These are phyloP conservation scores for Ophidiomyces ophidiicola DNA, from an alignment of 2,329 filamentous ascomycete genomes.

Conservation along the genomic window DNA sequence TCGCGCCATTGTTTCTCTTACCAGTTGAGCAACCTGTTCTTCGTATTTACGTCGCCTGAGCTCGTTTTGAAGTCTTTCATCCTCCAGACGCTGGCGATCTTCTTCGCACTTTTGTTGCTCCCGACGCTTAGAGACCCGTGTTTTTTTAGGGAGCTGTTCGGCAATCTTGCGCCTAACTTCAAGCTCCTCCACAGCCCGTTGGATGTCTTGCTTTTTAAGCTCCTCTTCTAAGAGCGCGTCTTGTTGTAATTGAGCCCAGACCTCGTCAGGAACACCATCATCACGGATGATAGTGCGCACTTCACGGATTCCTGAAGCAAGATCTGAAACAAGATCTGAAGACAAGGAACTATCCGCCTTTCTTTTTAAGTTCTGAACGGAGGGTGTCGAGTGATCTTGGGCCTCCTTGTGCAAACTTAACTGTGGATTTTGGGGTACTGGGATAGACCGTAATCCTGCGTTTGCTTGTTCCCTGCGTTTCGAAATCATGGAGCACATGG, in stretches of 20 bases:
- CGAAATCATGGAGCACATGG: background rate
- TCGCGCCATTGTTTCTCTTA: slow-evolving; percentile 31
- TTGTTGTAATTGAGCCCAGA: slow-evolving; percentile 49
- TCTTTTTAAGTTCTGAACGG: background rate
- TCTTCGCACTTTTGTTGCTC: slow-evolving; percentile 7
- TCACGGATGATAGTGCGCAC: slow-evolving; percentile 38
- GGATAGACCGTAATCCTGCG: slow-evolving; percentile 3
- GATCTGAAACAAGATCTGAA: background rate
- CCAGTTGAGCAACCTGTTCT: slow-evolving; percentile 21
- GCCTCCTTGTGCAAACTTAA: too few relatives aligned
- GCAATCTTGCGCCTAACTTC: too few relatives aligned
- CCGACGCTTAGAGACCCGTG: background rate
- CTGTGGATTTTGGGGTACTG: slow-evolving; percentile 4
- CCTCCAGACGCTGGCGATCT: slow-evolving; percentile 13
- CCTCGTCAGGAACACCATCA: slow-evolving; percentile 44
- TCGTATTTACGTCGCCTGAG: slow-evolving; percentile 6
- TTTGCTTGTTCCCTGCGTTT: slow-evolving; percentile 7
- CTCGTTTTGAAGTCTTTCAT: slow-evolving; percentile 5
- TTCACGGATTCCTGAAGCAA: background rate
- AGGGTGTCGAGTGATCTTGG: slow-evolving; percentile 11
- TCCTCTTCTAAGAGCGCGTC: slow-evolving; percentile 32
- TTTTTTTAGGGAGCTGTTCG: slow-evolving; percentile 7
- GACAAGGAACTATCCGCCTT: background rate
- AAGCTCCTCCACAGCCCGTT: slow-evolving; percentile 15
- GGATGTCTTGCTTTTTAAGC: slow-evolving; percentile 13